phyloP scores from a whole-genome alignment of 371 early-diverging fungal genomes.

The Chytridium lagenaria region DNA sequence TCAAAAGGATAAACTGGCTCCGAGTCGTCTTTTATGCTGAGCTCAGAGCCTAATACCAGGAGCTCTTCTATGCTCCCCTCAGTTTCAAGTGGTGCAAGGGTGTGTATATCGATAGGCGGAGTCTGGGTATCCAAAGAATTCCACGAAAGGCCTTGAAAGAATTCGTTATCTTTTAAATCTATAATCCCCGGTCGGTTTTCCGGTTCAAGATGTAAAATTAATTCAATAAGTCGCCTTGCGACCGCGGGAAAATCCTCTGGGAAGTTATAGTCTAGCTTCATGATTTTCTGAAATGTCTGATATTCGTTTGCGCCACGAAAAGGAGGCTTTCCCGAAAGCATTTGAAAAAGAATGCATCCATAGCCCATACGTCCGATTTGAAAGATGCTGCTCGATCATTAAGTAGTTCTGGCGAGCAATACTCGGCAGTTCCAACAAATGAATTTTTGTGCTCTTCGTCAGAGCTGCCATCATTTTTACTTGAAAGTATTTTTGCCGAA shows the following conservation, averaged over 20 bases:
- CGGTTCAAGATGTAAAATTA: conserved; percentile 80
- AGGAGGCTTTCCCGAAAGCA: conserved; percentile 92
- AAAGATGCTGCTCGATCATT: conserved; percentile 78
- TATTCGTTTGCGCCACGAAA: conserved; percentile 96
- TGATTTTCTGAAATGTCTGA: conserved; percentile 94
- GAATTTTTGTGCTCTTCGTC: conserved; percentile 67
- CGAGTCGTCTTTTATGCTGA: neutral
- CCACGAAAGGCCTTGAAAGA: conserved; percentile 46
- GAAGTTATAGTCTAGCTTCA: conserved; percentile 81
- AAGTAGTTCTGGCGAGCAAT: conserved; percentile 96
- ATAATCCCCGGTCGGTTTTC: conserved; percentile 53
- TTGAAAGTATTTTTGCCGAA: conserved; percentile 84
- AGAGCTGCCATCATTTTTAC: conserved; percentile 30
- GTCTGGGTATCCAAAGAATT: conserved; percentile 30
- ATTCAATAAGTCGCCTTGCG: conserved; percentile 75
- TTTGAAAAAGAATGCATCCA: conserved; percentile 96
- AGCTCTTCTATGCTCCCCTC: conserved; percentile 8
- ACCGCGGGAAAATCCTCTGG: conserved; percentile 73
- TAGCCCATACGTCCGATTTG: conserved; percentile 96
- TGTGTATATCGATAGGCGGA: conserved; percentile 27
- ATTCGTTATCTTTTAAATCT: conserved; percentile 36
- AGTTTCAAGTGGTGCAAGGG: neutral
- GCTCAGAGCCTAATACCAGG: neutral
- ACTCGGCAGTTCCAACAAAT: conserved; percentile 97
- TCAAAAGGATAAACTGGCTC: neutral